A percentile compares a stretch with the other conserved stretches of the same genome.
These are phyloP conservation scores for Cunninghamia lanceolata DNA, from an alignment of 75 land plant genomes.

Conservation along the genomic window DNA sequence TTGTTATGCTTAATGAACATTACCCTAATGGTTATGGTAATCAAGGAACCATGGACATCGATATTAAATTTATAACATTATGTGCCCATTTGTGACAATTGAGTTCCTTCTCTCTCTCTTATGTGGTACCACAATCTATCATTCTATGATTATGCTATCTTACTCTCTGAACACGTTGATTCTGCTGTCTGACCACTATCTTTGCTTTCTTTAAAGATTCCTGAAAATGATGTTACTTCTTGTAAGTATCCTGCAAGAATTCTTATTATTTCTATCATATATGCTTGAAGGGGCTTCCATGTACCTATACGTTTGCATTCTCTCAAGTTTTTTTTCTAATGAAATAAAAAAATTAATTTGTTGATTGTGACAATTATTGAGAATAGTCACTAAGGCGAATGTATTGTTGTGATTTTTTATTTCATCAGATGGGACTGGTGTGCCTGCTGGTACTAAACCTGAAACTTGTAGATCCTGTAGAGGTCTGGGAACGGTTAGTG, in stretches of 20 bases:
- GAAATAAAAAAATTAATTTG: not conserved
- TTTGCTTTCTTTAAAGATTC: not conserved
- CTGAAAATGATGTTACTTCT: not conserved
- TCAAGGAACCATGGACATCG: not conserved
- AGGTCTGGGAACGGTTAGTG: conserved; percentile 82
- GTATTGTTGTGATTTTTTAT: not conserved
- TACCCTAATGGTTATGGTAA: not conserved
- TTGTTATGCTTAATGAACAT: not conserved
- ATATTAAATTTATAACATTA: not conserved
- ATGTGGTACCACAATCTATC: not conserved
- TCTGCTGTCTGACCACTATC: not conserved
- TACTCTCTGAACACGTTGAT: not conserved
- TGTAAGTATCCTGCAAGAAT: not conserved
- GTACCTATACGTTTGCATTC: not conserved
- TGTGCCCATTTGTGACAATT: not conserved
- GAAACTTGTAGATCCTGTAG: conserved; percentile 68
- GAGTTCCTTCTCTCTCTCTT: not conserved
- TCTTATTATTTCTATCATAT: not conserved
- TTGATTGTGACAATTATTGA: not conserved
- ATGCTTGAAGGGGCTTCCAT: not conserved
- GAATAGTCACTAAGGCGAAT: not conserved
- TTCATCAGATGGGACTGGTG: conserved; percentile 64
- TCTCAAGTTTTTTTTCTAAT: not conserved
- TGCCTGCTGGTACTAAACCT: conserved; percentile 73
- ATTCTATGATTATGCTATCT: not conserved